Percentiles rank a stretch among this genome's conserved stretches.
These are phyloP conservation scores for Oehlia diaphana DNA, from an alignment of 192 early-diverging fungal species.

Conservation along the genomic window DNA sequence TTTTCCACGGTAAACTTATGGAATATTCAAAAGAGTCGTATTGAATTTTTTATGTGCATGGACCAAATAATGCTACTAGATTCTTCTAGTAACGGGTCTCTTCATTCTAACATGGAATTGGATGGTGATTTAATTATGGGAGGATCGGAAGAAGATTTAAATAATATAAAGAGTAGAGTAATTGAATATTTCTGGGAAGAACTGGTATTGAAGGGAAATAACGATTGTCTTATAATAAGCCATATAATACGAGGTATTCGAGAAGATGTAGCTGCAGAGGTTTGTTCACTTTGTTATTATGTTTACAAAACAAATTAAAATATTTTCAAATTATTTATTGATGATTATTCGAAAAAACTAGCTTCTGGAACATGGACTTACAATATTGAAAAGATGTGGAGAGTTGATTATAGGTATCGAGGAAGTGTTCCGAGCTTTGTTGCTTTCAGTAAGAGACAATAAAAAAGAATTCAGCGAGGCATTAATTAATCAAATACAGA, in stretches of 20 bases:
- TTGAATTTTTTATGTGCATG: conserved; percentile 21
- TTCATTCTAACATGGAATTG: not conserved
- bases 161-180: not conserved
- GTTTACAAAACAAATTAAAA: not conserved
- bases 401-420: conserved; percentile 17
- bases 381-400: not conserved
- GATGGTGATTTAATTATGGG: conserved; percentile 1
- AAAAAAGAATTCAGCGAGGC: conserved; percentile 20
- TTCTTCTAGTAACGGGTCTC: too few species aligned
- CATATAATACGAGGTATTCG: conserved; percentile 17
- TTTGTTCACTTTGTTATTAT: not conserved
- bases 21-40: conserved; percentile 16
- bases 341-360: not conserved
- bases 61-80: conserved; percentile 12
- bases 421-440: conserved; percentile 20
- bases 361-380: conserved; percentile 10
- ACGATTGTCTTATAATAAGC: not conserved
- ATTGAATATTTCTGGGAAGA: conserved; percentile 28
- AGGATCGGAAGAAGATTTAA: not conserved
- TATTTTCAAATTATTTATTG: not conserved
- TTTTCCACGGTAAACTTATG: conserved; percentile 17
- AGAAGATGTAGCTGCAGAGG: conserved; percentile 13
- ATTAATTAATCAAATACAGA: conserved; percentile 10
- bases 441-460: conserved; percentile 1
- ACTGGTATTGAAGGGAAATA: not conserved